Evolutionary conservation across 2,329 filamentous ascomycete genomes (phyloP), one percentile per base, ranked within the genome.

Genomic region (Trichophyton equinum): DNA sequence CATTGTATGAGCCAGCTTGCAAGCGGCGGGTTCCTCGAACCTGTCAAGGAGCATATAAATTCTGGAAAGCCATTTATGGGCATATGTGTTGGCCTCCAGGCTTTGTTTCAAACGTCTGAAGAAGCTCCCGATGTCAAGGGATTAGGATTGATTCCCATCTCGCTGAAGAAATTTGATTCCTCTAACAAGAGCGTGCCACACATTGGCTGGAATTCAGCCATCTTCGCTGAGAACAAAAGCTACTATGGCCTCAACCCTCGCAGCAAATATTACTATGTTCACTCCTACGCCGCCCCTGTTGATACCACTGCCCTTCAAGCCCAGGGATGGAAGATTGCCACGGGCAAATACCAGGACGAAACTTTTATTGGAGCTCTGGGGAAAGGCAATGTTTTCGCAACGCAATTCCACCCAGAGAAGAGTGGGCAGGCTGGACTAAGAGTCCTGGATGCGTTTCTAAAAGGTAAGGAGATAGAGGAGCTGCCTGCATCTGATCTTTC

Each of bases 181-280:
- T 73, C 75, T 36, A 78, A 82, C 68, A 97, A 97, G 77, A 86
- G 91, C 42, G 95, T 99, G n/a, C 94, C 94, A 44, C 95, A 99
- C 76, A 99, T 99, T 73, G 94, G 94, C 60, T 99, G 94, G 94
- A 99, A 99, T 75, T 91, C 86, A 67, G 94, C 95, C 51, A 59
- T 59, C 36, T 59, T 49, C 27, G 18, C 27, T 4, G 57, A 59
- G 25, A 38, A 59, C 40, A 86, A 85, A 68, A 75, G 64, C 68
- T 82, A 97, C 62, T 96, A 92, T 73, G 91, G 88, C 61, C 76
- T 99, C 60, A 79, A 82, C 30, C 85, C 89, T 0, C 81, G 81
- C 59, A 95, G 89, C 71, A 99, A 97, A 75, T 99, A 99, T 79
- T 99, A 99, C 77, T 99, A 99, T 71, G 92, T 99, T 61, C 94